These are phyloP conservation scores for Cryphonectria parasitica DNA, from an alignment of 2,329 filamentous ascomycete genomes.

Conservation along the genomic window DNA sequence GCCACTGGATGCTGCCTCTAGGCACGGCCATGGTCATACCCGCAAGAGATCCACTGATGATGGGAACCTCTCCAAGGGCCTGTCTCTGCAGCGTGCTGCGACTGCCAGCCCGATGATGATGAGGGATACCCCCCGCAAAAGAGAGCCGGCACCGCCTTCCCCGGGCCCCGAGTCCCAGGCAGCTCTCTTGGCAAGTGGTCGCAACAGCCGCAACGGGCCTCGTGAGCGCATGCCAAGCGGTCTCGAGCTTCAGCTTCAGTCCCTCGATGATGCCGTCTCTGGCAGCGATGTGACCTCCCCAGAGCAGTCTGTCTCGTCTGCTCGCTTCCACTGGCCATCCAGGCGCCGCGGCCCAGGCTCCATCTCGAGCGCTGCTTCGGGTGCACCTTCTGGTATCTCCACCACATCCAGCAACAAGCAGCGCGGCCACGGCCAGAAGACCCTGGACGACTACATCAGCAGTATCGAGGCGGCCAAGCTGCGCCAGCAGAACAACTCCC, in stretches of 20 bases:
- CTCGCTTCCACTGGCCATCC: conserved; percentile 59
- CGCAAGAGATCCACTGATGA: conserved; percentile 47
- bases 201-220: conserved; percentile 69
- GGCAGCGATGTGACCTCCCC: conserved; percentile 58
- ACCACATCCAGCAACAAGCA: conserved; percentile 54
- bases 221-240: conserved; percentile 79
- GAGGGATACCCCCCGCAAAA: conserved; percentile 51
- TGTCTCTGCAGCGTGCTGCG: conserved; percentile 64
- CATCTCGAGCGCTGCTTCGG: conserved; percentile 60
- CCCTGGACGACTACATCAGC: conserved; percentile 82
- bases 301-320: conserved; percentile 59
- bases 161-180: conserved; percentile 68
- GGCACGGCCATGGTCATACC: conserved; percentile 40
- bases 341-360: conserved; percentile 59
- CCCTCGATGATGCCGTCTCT: conserved; percentile 54
- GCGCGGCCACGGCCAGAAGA: conserved; percentile 63
- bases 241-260: conserved; percentile 65
- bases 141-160: conserved; percentile 66
- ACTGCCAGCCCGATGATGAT: conserved; percentile 71
- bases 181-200: conserved; percentile 61
- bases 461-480: conserved; percentile 77
- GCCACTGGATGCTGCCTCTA: conserved; percentile 31
- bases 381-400: conserved; percentile 42
- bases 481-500: conserved; percentile 44
- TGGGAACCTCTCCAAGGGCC: conserved; percentile 46